These are phyloP conservation scores for Penicillium sp. DNA, from an alignment of 2,329 filamentous ascomycete genomes.

Conservation along the genomic window DNA sequence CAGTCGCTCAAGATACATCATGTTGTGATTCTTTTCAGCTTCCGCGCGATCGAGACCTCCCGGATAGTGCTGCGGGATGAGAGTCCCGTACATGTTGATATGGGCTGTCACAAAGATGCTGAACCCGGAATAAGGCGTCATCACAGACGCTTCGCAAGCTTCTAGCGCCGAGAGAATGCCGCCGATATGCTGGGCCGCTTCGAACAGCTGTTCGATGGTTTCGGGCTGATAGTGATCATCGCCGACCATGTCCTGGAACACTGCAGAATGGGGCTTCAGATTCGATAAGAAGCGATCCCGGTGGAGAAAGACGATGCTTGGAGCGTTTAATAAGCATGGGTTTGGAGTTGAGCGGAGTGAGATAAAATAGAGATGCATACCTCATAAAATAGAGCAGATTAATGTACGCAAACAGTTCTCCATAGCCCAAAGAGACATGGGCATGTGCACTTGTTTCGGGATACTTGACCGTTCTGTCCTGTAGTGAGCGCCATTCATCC, in stretches of 20 bases:
- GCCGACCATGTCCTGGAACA: slow-evolving; percentile 17
- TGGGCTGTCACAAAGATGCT: slow-evolving; percentile 35
- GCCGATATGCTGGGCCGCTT: slow-evolving; percentile 29
- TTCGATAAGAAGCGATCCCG: slow-evolving; percentile 30
- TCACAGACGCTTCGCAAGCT: slow-evolving; percentile 27
- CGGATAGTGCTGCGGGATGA: slow-evolving; percentile 29
- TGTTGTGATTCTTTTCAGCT: slow-evolving; percentile 27
- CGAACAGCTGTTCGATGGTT: slow-evolving; percentile 29
- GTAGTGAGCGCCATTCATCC: slow-evolving; percentile 32
- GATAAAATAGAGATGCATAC: slow-evolving; percentile 10
- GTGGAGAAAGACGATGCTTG: slow-evolving; percentile 31
- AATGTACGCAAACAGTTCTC: slow-evolving; percentile 35
- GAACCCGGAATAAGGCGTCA: slow-evolving; percentile 35
- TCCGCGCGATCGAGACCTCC: slow-evolving; percentile 28
- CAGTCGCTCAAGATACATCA: slow-evolving; percentile 29
- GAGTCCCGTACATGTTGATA: slow-evolving; percentile 36
- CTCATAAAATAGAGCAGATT: slow-evolving; percentile 36
- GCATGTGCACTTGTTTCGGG: slow-evolving; percentile 31
- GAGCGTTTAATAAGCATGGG: neutral
- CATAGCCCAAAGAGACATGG: slow-evolving; percentile 32
- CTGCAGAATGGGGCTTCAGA: slow-evolving; percentile 22
- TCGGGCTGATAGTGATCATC: slow-evolving; percentile 13
- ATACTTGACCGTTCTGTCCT: slow-evolving; percentile 30
- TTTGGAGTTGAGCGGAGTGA: neutral
- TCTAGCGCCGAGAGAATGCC: slow-evolving; percentile 28